Conservation (phyloP, 805 yeast species). For the Candida nonsorbophila region DNA sequence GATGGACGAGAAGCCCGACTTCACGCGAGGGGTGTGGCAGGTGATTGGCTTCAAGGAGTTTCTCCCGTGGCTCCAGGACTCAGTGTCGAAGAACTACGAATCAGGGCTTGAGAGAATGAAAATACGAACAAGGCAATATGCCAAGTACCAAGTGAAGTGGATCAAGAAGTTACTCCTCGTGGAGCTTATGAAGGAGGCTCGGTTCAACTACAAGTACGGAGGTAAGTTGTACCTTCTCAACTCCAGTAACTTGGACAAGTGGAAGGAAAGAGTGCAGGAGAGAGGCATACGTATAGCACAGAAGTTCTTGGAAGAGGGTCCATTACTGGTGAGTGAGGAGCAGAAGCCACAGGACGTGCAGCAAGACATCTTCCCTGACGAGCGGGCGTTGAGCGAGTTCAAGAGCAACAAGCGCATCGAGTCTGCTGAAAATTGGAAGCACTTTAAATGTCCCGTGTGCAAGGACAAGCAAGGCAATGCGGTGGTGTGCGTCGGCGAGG, state of each 20-base stretch:
- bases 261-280: constrained; percentile 53
- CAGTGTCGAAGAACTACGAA: constrained; percentile 18
- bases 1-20: constrained; percentile 34
- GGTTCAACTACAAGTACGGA: constrained; percentile 47
- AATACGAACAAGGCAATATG: constrained; percentile 76
- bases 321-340: constrained; percentile 15
- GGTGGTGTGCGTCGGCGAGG: constrained; percentile 66
- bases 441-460: constrained; percentile 64
- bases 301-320: constrained; percentile 25
- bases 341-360: constrained; percentile 24
- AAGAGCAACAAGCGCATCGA: constrained; percentile 36
- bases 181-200: constrained; percentile 46
- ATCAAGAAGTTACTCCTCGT: constrained; percentile 64
- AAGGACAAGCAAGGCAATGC: constrained; percentile 47
- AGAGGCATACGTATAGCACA: constrained; percentile 51
- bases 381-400: constrained; percentile 10
- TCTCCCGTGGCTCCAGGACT: constrained; percentile 53
- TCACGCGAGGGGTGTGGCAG: constrained; percentile 83
- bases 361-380: constrained; percentile 19
- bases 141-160: constrained; percentile 88
- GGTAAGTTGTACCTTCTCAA: constrained; percentile 66
- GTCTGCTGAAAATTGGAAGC: constrained; percentile 52
- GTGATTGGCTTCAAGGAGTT: constrained; percentile 93
- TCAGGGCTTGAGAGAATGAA: constrained; percentile 74
- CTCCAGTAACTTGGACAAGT: constrained; percentile 63